Base-by-base conservation (phyloP, 768 basidiomycete genomes). In the Podaxis sp. region DNA sequence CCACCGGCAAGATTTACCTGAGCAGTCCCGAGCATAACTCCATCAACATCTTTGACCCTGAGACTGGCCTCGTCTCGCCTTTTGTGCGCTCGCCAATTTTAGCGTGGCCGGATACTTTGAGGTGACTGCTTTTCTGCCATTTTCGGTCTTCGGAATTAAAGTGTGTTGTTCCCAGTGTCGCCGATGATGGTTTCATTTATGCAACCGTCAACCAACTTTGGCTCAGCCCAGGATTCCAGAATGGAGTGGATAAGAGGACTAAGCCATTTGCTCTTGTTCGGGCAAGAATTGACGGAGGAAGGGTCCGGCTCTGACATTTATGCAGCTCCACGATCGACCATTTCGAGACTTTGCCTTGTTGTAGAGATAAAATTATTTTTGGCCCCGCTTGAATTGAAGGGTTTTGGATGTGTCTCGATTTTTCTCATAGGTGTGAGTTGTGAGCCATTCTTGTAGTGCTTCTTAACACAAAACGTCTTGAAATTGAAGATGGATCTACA, bases 51-150 rank as follows among this genome's bases (percentile, higher is more conserved):
- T 67, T 63, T 36, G 66, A 67, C 28, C 66, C 66, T 2, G 30
- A 44, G 4, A 65, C 66, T 12, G 66, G 66, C 2, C 11, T 63
- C 12, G 20, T 67, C 30, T 65, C 64, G 8, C 57, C 56, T 4
- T 67, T 67, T 51, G 61, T 67, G 3, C 64, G 66, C 3, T 65
- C 64, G 11, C 66, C 66, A 2, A 65, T 65, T 0, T 60, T 67
- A 24, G 66, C 66, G 17, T 67, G 66, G 64, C 58, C 63, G 4
- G 66, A 66, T 33, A 66, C 65, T 17, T 13, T 66, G 28, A 66
- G 63, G 65, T 66, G 33, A 10, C 38, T 57, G 6, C 1, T 36
- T n/a, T 15, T 17, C 11, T n/a, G 5, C 10, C 15, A 30, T 33
- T 17, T 38, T 40, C 50, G 8, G 12, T 4, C 8, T 11, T 20